These are phyloP conservation scores for Candida insectalens DNA, from an alignment of 805 yeast genomes.

Conservation along the genomic window DNA sequence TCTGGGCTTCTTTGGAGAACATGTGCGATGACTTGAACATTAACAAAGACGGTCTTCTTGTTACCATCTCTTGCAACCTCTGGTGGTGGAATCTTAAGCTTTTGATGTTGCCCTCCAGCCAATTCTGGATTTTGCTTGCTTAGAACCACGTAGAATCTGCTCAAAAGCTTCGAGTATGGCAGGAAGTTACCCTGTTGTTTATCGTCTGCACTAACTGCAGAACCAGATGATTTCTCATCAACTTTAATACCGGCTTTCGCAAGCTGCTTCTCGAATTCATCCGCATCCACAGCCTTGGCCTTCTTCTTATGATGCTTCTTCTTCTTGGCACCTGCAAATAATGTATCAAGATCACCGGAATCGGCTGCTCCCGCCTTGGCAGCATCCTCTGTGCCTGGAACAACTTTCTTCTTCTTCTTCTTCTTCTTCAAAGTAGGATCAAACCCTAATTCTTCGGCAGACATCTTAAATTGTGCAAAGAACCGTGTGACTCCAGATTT, in stretches of 20 bases:
- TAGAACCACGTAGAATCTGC: constrained; percentile 77
- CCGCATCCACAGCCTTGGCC: constrained; percentile 42
- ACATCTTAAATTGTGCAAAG: too few species aligned
- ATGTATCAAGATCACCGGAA: constrained; percentile 43
- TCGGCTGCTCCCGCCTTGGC: constrained; percentile 12
- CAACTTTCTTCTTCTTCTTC: constrained; percentile 49
- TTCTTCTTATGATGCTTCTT: constrained; percentile 77
- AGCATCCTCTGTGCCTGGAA: constrained; percentile 22
- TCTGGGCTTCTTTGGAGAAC: constrained; percentile 95
- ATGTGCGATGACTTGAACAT: constrained; percentile 88
- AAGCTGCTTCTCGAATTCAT: constrained; percentile 81
- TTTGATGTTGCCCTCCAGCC: constrained; percentile 92
- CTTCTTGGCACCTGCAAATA: constrained; percentile 75
- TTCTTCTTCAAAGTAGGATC: constrained; percentile 72
- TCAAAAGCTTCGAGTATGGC: constrained; percentile 67
- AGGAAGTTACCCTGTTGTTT: constrained; percentile 41
- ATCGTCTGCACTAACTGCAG: constrained; percentile 14
- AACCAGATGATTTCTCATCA: constrained; percentile 28
- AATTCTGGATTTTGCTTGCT: constrained; percentile 95
- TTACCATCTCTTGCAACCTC: constrained; percentile 94
- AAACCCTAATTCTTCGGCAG: constrained; percentile 45
- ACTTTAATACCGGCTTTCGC: constrained; percentile 87
- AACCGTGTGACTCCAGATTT: too few species aligned
- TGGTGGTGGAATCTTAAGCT: constrained; percentile 97
- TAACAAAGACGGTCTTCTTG: constrained; percentile 92